Base-by-base conservation (phyloP, 768 basidiomycete species). In the Xerocomus potaroensis region DNA sequence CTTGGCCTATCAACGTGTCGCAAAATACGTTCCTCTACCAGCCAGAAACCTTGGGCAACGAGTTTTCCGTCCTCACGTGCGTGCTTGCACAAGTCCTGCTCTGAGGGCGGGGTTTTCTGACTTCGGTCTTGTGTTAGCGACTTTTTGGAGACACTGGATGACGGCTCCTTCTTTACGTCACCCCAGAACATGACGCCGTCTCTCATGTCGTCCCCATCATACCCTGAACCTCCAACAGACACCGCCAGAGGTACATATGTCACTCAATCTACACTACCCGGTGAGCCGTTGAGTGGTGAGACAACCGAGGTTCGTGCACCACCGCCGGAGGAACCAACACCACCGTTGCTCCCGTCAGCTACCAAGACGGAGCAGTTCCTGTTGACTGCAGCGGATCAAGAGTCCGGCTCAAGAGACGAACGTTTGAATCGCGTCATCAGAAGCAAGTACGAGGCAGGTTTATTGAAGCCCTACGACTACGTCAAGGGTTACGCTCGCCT, bases 381-480 rank as follows among this genome's bases (percentile, higher is more conserved):
- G 49, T 72, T 97, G 19, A 94, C 91, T 0, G 94, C 95, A 4
- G 95, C 95, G 0, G 95, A 97, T 65, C 94, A 96, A 59, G 89
- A 87, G 44, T 80, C 87, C 1, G 94, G 94, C 0, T 87, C 91
- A 19, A 75, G 95, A 34, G 88, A 94, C 56, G 90, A 95, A 55
- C 81, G 94, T 1, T 69, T 98, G 41, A 89, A 85, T 55, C 77
- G 88, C 48, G 95, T 97, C 54, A 98, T 97, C 55, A 79, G 87
- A 55, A 91, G 89, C 59, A 98, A 97, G 68, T 97, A 96, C 67
- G 94, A 98, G 61, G 95, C 95, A 3, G 95, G 94, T 0, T 66
- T 98, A 34, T 69, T 97, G 54, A 93, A 91, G 60, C 95, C 95
- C 3, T 96, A 95, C 59, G 94, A 97, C 67, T 96, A 97, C 56